Percentiles rank a stretch among this genome's conserved stretches.
Conservation (phyloP, 1,284 basidiomycete species). For the Moesziomyces globuligerus region DNA sequence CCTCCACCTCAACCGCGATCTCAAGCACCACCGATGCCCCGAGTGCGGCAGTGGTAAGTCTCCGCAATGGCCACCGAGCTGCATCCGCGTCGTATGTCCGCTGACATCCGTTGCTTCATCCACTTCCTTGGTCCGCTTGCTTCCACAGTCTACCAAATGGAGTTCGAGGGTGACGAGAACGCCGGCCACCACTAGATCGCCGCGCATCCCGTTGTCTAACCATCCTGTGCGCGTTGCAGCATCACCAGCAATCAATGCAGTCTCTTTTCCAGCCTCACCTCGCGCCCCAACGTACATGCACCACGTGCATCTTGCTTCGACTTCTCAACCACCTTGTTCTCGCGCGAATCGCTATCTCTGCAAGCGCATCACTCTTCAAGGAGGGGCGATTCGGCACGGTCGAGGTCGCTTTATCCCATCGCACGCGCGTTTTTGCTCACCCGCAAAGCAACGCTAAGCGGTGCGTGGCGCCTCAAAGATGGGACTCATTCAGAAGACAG, state of each 20-base stretch:
- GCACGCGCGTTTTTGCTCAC: too few species aligned
- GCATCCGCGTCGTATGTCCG: not conserved
- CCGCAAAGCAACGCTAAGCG: too few species aligned
- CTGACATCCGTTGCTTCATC: slow-evolving; percentile 2
- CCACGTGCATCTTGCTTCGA: not conserved
- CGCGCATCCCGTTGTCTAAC: not conserved
- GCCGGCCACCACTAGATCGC: slow-evolving; percentile 49
- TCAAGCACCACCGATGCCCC: slow-evolving; percentile 63
- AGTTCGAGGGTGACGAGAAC: slow-evolving; percentile 54
- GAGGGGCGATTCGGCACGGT: too few species aligned
- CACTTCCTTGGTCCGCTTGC: not conserved
- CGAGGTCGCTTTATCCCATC: too few species aligned
- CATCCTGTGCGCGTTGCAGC: slow-evolving; percentile 11
- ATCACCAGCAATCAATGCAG: slow-evolving; percentile 25
- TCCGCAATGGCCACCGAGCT: not conserved
- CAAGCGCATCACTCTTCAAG: too few species aligned
- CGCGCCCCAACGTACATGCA: not conserved
- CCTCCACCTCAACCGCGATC: slow-evolving; percentile 59
- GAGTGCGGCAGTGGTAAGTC: slow-evolving; percentile 65
- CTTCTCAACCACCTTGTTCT: too few species aligned
- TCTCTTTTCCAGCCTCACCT: slow-evolving; percentile 19
- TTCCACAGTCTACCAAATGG: slow-evolving; percentile 56
- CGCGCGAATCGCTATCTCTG: too few species aligned
- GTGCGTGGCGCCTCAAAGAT: too few species aligned
- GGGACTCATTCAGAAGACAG: too few species aligned